Conservation (phyloP, 148 eudicot genomes). For the Rhododendron griersonianum region DNA sequence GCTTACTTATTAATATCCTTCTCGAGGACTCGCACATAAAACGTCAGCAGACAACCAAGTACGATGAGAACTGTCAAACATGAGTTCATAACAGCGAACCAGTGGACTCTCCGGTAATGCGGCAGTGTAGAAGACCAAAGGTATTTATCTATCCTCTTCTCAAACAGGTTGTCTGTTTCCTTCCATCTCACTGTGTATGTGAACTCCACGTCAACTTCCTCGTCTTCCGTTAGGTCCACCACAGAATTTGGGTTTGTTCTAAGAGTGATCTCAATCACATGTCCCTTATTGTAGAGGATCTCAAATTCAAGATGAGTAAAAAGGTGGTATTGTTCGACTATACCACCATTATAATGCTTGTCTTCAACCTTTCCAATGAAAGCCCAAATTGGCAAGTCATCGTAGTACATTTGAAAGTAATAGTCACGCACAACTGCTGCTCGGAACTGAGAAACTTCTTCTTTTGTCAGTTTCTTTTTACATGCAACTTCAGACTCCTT, state of each 20-base stretch:
- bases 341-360: not conserved
- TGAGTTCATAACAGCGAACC: conserved; percentile 6
- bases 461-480: conserved; percentile 20
- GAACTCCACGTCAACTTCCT: conserved; percentile 23
- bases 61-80: conserved; percentile 7
- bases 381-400: conserved; percentile 21
- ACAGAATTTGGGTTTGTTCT: not conserved
- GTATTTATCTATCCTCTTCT: conserved; percentile 19
- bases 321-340: not conserved
- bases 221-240: conserved; percentile 20
- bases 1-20: conserved; percentile 21
- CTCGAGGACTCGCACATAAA: conserved; percentile 16
- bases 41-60: not conserved
- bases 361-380: not conserved
- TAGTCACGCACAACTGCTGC: conserved; percentile 19
- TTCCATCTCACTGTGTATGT: conserved; percentile 20
- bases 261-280: conserved; percentile 15
- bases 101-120: not conserved
- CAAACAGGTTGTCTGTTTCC: conserved; percentile 6
- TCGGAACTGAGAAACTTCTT: conserved; percentile 23
- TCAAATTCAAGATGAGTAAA: conserved; percentile 9
- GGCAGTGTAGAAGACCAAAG: not conserved
- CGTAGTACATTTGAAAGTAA: conserved; percentile 16
- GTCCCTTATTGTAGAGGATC: conserved; percentile 20
- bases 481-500: conserved; percentile 18